Percentiles rank a stretch among this genome's conserved stretches.
Conservation (phyloP, 2,329 filamentous ascomycete species). For the Alternaria conjuncta region DNA sequence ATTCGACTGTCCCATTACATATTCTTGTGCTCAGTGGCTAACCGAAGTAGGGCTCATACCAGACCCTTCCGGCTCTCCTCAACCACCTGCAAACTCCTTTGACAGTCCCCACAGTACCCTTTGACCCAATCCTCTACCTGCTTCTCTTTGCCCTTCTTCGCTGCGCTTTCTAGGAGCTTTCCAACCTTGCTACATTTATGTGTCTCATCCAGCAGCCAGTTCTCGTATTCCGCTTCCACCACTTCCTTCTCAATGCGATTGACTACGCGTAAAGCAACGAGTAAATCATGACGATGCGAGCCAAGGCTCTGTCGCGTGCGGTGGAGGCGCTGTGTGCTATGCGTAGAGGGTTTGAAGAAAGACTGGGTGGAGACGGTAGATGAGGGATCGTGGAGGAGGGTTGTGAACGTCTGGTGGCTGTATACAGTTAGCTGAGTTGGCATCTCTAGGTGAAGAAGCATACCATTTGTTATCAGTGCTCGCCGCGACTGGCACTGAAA, state of each 20-base stretch:
- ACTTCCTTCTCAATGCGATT: conserved; percentile 90
- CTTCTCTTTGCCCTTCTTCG: conserved; percentile 49
- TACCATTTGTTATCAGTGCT: conserved; percentile 40
- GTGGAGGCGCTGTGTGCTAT: conserved; percentile 64
- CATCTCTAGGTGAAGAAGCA: too few species aligned
- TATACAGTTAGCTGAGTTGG: conserved; percentile 8
- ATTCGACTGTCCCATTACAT: not conserved
- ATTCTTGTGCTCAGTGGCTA: not conserved
- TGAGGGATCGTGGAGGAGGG: conserved; percentile 38
- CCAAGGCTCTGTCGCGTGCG: conserved; percentile 84
- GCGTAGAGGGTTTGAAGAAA: conserved; percentile 31
- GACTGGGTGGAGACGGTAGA: conserved; percentile 24
- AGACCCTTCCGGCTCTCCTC: conserved; percentile 11
- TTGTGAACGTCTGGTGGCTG: conserved; percentile 47
- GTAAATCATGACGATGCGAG: conserved; percentile 83
- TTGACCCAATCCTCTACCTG: conserved; percentile 64
- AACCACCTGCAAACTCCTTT: conserved; percentile 32
- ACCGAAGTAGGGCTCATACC: conserved; percentile 6
- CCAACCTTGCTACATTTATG: conserved; percentile 72
- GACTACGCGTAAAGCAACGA: conserved; percentile 88
- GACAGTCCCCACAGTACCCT: conserved; percentile 69
- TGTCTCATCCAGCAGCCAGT: conserved; percentile 85
- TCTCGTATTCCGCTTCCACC: conserved; percentile 87
- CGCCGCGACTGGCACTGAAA: conserved; percentile 22
- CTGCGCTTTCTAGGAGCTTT: conserved; percentile 49